Evolutionary conservation across 805 yeast species (phyloP).

Genomic region (Starmerella lactis-condensi): DNA sequence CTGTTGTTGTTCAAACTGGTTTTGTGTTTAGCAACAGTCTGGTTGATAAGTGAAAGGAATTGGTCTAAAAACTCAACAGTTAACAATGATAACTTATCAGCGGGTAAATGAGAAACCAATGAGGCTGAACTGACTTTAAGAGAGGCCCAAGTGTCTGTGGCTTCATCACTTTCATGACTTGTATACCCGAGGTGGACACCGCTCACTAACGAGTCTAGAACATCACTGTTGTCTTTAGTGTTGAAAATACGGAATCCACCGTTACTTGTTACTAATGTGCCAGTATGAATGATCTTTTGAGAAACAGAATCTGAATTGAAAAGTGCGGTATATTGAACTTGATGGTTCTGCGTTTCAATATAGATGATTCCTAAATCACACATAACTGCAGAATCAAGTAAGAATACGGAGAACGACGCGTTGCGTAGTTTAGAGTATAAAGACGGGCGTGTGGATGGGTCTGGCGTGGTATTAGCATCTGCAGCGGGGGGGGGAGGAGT

Average conservation of each 20-base stretch:
- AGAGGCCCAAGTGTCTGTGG: constrained; percentile 11
- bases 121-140: constrained; percentile 10
- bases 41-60: constrained; percentile 7
- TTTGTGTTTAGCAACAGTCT: background rate
- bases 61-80: constrained; percentile 7
- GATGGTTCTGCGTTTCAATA: constrained; percentile 16
- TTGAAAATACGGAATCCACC: constrained; percentile 14
- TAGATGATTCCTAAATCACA: constrained; percentile 9
- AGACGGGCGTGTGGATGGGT: too few relatives aligned
- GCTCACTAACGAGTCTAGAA: constrained; percentile 14
- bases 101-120: constrained; percentile 9
- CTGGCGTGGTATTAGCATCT: too few relatives aligned
- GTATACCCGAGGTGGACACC: constrained; percentile 14
- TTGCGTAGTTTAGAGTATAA: background rate
- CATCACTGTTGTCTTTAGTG: constrained; percentile 6
- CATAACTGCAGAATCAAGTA: constrained; percentile 11
- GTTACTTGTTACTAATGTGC: constrained; percentile 9
- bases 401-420: constrained; percentile 8
- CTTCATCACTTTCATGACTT: constrained; percentile 2
- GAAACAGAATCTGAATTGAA: constrained; percentile 2
- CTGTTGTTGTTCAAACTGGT: constrained; percentile 1
- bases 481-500: too few relatives aligned
- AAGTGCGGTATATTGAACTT: constrained; percentile 12
- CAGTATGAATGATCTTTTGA: constrained; percentile 8
- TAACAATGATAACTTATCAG: constrained; percentile 5